Evolutionary conservation across 495 filamentous ascomycete genomes (phyloP), one percentile per base, ranked within the genome.

Genomic region (Barbatosphaeria neglecta): DNA sequence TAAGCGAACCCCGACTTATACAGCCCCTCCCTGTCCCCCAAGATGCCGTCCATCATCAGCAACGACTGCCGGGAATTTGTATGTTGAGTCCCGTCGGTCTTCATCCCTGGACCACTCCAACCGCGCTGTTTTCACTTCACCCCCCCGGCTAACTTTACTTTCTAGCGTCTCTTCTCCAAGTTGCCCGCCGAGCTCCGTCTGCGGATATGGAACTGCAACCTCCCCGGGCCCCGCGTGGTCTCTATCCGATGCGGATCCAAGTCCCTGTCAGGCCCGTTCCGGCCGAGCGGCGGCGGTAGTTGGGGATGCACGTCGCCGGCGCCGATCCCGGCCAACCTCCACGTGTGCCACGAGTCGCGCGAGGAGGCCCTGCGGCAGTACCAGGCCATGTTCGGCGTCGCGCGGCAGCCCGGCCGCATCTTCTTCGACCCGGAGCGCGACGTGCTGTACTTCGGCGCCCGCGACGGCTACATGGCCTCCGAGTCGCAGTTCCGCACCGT

Each of bases 401-500:
- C 42, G 19, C 47, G 50, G 4, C 24, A 41, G 4, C 18, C 44
- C 17, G 49, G 50, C 35, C 52, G 48, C 18, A 37, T 56, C 19
- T 48, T 40, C 45, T 51, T 62, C 24, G 52, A 62, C 33, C 46
- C 52, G 7, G 16, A 38, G 11, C 41, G 38, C 42, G 59, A 62
- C 44, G 47, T 50, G 9, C 56, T 62, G 15, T 62, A 62, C 47
- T 60, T 62, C 41, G 56, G 56, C 16, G 44, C 41, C n/a, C 43
- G 50, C 19, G 35, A 46, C 13, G 50, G 43, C 40, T 31, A 46
- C 19, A 28, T 39, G 19, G 37, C 44, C 27, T 41, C 50, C 7
- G 46, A 49, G 22, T 41, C 53, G 13, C 46, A 48, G 35, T 55
- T 62, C 44, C 23, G 38, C n/a, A 48, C 25, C 16, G 50, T 53